Evolutionary conservation across 1,284 basidiomycete genomes (phyloP), one percentile per base, ranked within the genome.

Genomic region (Sporisorium sorghi): DNA sequence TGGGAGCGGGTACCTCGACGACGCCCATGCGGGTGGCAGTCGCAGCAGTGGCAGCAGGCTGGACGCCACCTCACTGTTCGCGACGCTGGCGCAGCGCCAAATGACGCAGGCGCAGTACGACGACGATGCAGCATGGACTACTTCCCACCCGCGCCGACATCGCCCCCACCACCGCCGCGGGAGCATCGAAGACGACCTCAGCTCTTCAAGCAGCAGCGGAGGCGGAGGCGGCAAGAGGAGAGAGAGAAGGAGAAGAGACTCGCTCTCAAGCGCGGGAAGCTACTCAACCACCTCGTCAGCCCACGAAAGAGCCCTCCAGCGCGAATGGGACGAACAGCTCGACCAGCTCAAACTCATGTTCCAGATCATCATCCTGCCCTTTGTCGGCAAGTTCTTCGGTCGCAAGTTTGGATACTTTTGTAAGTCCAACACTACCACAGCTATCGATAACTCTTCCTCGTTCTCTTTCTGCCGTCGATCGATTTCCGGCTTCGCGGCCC

Each of bases 291-390:
- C 37, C 17, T 54, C 53, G 42, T 56, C 54, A 3, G 21, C 14
- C 1, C n/a, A 56, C 11, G 35, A 56, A 3, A 24, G 54, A 9
- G 69, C 58, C 8, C 48, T 73, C 0, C 67, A 77, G 28, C 53
- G 42, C 21, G 77, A 78, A 47, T 78, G 77, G 77, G 68, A 78
- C 26, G 71, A 76, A 37, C 67, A 72, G 24, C 9, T 78, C 8
- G 56, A 58, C 1, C 77, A 78, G 47, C 47, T 78, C 14, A 67
- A 77, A 33, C 21, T 73, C 14, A 66, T 72, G 49, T 44, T 76
- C 26, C 71, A 76, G 21, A 67, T 78, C 68, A 61, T 78, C 44
- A 40, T 78, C 26, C 62, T 63, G 5, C 77, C 77, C 12, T 77
- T 75, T 57, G 60, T 70, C 0, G 77, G 71, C 33, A 78, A 78